Conservation (phyloP, 2,329 filamentous ascomycete species). For the Trichophyton verrucosum region DNA sequence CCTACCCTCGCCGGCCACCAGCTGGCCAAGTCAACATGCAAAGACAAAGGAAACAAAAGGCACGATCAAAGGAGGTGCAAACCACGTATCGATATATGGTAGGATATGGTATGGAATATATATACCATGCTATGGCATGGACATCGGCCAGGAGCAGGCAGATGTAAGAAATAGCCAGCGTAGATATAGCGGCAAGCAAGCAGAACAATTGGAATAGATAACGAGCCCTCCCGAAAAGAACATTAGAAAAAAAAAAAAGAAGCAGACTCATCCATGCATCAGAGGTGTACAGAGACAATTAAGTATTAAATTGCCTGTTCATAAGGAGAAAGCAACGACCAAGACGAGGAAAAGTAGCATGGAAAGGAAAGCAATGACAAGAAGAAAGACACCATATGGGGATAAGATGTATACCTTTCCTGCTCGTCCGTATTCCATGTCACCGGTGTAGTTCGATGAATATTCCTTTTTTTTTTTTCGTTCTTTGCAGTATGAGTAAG, state of each 20-base stretch:
- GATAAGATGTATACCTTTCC: background rate
- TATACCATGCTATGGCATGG: background rate
- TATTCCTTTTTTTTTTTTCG: background rate
- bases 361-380: background rate
- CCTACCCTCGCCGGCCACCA: background rate
- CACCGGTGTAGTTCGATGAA: background rate
- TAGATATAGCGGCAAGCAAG: background rate
- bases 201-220: background rate
- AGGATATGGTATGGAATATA: background rate
- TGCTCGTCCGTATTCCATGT: slow-evolving; percentile 1
- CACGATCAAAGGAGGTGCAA: background rate
- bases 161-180: background rate
- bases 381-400: background rate
- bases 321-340: background rate
- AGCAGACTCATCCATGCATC: background rate
- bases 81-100: background rate
- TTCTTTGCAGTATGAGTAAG: background rate
- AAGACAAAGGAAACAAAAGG: background rate
- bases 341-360: background rate
- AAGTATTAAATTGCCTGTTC: slow-evolving; percentile 1
- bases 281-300: slow-evolving; percentile 3
- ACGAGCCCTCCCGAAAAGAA: background rate
- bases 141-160: background rate
- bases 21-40: background rate
- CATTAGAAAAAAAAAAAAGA: background rate